phyloP scores from a whole-genome alignment of 495 filamentous ascomycete species.

The Aspergillus haitiensis region DNA sequence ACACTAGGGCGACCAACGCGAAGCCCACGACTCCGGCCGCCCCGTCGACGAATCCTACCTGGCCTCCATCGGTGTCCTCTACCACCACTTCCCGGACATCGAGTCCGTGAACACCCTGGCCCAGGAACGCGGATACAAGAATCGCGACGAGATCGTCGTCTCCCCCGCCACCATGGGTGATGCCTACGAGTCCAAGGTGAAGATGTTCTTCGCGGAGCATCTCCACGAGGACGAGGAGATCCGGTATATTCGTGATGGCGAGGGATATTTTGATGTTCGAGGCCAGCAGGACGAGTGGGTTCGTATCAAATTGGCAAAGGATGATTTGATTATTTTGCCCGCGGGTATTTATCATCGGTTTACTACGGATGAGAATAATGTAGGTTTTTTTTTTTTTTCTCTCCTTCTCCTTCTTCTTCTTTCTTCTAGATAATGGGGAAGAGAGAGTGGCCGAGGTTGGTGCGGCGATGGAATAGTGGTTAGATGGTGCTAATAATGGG shows the following conservation, averaged over 20 bases:
- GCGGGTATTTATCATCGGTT: slow-evolving; percentile 98
- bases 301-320: slow-evolving; percentile 72
- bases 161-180: slow-evolving; percentile 84
- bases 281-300: slow-evolving; percentile 76
- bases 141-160: slow-evolving; percentile 91
- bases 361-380: slow-evolving; percentile 87
- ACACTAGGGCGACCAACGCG: slow-evolving; percentile 83
- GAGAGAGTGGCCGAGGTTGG: neutral
- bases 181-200: slow-evolving; percentile 80
- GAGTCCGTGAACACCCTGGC: slow-evolving; percentile 71
- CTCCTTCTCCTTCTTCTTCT: neutral
- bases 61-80: slow-evolving; percentile 71
- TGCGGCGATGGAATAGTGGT: neutral
- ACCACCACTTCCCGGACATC: slow-evolving; percentile 66
- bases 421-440: neutral
- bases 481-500: slow-evolving; percentile 20
- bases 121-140: slow-evolving; percentile 76
- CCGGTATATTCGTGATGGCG: slow-evolving; percentile 87
- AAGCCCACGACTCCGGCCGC: slow-evolving; percentile 81
- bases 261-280: slow-evolving; percentile 92
- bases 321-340: slow-evolving; percentile 79
- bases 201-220: slow-evolving; percentile 91
- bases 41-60: slow-evolving; percentile 62
- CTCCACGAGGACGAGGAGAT: slow-evolving; percentile 99
- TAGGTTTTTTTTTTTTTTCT: slow-evolving; percentile 50